Evolutionary conservation across 352 stramenopile species (phyloP), one percentile per base, ranked within the genome.

Genomic region (Phytophthora meadii): DNA sequence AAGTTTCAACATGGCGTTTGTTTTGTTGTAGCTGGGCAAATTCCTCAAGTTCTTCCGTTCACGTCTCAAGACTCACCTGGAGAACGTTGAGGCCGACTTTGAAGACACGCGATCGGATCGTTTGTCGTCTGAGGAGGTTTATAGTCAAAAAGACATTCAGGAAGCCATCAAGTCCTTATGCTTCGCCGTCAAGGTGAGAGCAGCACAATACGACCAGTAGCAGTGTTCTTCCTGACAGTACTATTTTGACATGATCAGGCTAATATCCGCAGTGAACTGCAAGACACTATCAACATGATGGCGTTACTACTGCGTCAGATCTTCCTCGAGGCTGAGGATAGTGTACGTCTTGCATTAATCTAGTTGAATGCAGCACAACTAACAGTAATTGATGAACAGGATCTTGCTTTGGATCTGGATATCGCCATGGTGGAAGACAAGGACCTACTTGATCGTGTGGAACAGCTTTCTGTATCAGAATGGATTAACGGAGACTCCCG

Each of bases 271-370:
- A 90, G 84, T 32, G 86, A 94, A 51, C 68, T 92, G 37, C 82
- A 93, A 52, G 86, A 94, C 68, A 90, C 81, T 41, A 90, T 94
- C 74, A 93, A 91, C 65, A 94, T 93, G 86, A 94, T 91, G 77
- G 86, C 84, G 65, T 56, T 94, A 48, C 60, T 94, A n/a, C 71
- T 94, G 56, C 82, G 82, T 41, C 84, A 93, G 76, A 79, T 93
- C 62, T 93, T 94, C 64, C 54, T 72, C 32, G 82, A 91, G 61
- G 85, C 83, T 5, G 83, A 94, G 54, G 76, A 84, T 42, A 81
- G 73, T 47, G 83, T 90, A 73, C 52, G 68, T 70, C 12, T 5
- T 40, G 27, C 2, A 25, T 4, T 47, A 15, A 11, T 0, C 6
- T 14, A 36, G 30, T 36, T 36, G 30, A 36, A 12, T 5, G 7